These are phyloP conservation scores for Oidium heveae DNA, from an alignment of 2,329 filamentous ascomycete species.

Conservation along the genomic window DNA sequence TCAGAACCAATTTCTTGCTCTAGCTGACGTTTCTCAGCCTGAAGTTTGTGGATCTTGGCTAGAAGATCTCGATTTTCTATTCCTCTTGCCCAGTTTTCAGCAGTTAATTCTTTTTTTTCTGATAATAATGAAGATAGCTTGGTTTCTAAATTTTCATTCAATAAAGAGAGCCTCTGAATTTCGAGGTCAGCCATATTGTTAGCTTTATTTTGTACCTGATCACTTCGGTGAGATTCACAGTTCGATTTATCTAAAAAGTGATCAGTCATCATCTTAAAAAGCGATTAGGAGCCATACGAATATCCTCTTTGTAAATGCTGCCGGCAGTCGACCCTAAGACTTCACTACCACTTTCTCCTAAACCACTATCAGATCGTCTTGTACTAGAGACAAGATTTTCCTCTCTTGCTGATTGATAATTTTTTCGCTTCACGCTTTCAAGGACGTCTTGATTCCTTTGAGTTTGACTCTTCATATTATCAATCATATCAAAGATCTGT, in stretches of 20 bases:
- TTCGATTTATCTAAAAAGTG: slow-evolving; percentile 16
- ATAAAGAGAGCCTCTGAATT: not conserved
- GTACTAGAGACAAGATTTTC: not conserved
- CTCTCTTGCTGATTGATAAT: not conserved
- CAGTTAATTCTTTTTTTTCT: not conserved
- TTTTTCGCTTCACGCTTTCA: not conserved
- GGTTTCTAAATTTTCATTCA: not conserved
- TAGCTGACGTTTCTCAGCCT: not conserved
- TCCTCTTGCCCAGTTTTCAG: not conserved
- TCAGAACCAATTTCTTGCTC: not conserved
- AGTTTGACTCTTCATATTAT: slow-evolving; percentile 20
- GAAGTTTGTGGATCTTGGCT: not conserved
- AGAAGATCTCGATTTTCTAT: not conserved
- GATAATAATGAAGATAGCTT: not conserved
- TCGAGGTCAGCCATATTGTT: not conserved
- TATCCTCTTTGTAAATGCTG: not conserved
- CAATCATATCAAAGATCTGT: slow-evolving; percentile 32
- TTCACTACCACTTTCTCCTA: slow-evolving; percentile 1
- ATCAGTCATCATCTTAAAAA: not conserved
- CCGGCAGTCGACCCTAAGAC: not conserved
- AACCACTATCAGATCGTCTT: slow-evolving; percentile 1
- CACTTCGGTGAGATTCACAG: slow-evolving; percentile 5
- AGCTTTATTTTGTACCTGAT: not conserved
- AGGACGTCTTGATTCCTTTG: not conserved
- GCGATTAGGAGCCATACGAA: not conserved